Base-by-base conservation (phyloP, 192 early-diverging fungal species). In the Backusella psychrophila region DNA sequence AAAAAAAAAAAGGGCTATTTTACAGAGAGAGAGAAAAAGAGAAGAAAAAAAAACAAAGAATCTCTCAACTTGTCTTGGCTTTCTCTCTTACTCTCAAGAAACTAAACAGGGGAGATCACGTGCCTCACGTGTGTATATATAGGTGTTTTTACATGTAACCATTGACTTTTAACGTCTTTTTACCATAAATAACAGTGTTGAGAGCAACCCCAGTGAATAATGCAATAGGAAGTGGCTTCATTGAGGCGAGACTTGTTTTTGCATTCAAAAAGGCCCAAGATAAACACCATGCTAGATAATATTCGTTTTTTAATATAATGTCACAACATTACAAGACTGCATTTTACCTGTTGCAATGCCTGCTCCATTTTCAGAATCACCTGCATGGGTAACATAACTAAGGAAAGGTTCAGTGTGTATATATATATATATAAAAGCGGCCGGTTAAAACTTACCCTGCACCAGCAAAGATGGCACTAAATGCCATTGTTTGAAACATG, bases 321-420 rank as follows among this genome's bases (percentile, higher is more conserved):
- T 39, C 8, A 39, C 8, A 39, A 6, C 63, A 31, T 39, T 36
- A 1, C 39, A 33, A 33, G 2, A 33, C 31, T 3, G 2, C 9
- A 11, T 26, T 46, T 65, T 78, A 83, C 82, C 82, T 80, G 82
- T 83, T 21, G 82, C 78, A 31, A 83, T 83, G 26, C 82, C 82
- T 56, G 82, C 78, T 39, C 78, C 82, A 67, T 83, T 83, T 42
- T 83, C 82, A 29, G 69, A 29, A 69, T 83, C 82, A 36, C 82
- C 82, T 31, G 66, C 56, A 63, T 79, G 33, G 19, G 65, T 78
- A 8, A 83, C 73, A 69, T 80, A 83, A 29, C 79, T 80, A 12
- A 8, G 26, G 9, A 68, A 41, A 65, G 46, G 42, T 31, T n/a
- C 29, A 31, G 31, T 3, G 2, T 1, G 42, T 14, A 15, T 34